A percentile compares a stretch with the other conserved stretches of the same genome.
Conservation (phyloP, 2,329 filamentous ascomycete genomes). For the Trichophyton simii region DNA sequence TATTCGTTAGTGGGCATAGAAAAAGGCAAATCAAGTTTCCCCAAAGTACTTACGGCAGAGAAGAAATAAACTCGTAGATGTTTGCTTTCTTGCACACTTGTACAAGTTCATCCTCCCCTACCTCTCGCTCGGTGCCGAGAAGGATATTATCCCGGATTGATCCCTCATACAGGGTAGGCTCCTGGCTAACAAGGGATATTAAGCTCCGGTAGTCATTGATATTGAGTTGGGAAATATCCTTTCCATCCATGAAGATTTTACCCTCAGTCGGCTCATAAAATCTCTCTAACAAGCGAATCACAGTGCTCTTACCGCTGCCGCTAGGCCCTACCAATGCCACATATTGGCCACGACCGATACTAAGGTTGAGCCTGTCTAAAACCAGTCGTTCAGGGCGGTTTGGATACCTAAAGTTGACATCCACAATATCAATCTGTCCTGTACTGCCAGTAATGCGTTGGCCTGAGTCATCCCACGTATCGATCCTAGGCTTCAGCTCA, state of each 20-base stretch:
- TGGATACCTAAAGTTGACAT: constrained; percentile 89
- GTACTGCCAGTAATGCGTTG: constrained; percentile 47
- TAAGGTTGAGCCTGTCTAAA: constrained; percentile 61
- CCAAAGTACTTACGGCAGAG: constrained; percentile 46
- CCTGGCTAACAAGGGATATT: constrained; percentile 81
- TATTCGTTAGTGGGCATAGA: constrained; percentile 37
- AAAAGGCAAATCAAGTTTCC: constrained; percentile 40
- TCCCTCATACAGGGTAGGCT: constrained; percentile 86
- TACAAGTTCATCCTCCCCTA: constrained; percentile 58
- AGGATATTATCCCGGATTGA: constrained; percentile 83
- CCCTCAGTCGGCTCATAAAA: constrained; percentile 86
- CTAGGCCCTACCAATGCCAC: constrained; percentile 79
- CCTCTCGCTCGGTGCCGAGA: constrained; percentile 55
- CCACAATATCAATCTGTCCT: constrained; percentile 76
- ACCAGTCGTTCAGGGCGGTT: constrained; percentile 85
- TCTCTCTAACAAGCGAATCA: constrained; percentile 78
- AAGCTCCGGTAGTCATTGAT: constrained; percentile 72
- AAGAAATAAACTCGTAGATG: constrained; percentile 78
- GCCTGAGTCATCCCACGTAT: constrained; percentile 57
- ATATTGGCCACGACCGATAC: constrained; percentile 34
- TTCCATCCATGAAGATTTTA: constrained; percentile 69
- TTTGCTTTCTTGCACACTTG: constrained; percentile 79
- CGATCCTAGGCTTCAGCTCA: constrained; percentile 63
- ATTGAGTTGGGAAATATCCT: constrained; percentile 67
- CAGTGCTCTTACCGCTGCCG: constrained; percentile 87